Base-by-base conservation (phyloP, 2,329 filamentous ascomycete genomes). In the Trichoderma hamatum region DNA sequence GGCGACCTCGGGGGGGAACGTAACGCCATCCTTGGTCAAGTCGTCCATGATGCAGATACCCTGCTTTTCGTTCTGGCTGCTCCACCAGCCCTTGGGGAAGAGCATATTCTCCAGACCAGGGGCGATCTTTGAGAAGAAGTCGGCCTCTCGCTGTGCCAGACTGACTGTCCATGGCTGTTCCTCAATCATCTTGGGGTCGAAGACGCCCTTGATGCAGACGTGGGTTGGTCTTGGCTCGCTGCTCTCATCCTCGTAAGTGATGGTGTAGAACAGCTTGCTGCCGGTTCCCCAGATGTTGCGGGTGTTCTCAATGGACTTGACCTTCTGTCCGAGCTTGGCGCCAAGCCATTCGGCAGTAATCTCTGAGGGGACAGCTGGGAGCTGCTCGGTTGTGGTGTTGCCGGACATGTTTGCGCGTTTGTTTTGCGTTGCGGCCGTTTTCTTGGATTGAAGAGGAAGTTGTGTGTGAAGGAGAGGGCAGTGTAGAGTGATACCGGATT, bases 101-200 rank as follows among this genome's bases (percentile, higher is more conserved):
- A 55, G 52, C 49, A 64, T 64, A 32, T 64, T 64, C 32, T 55
- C 52, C 21, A 64, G 30, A 1, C 51, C 32, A 19, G 61, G 61
- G 49, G 61, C 61, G 10, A 64, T 49, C 30, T 64, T 64, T n/a
- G 49, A 28, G 32, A 64, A 64, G 49, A 64, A 64, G 14, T 64
- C 49, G 24, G 61, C 16, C 49, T 64, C 61, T n/a, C 61, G 61
- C 49, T 64, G 61, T 1, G 61, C 61, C 32, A 64, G 26, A 51
- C 61, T 64, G 19, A 64, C 49, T 16, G 61, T 64, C 61, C 61
- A 64, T 16, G 61, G 61, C 32, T 64, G 61, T 9, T 49, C 49
- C 26, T 54, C 61, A 26, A 64, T 64, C 61, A 64, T 64, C 61
- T 64, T 39, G n/a, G 61, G 61, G 61, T 64, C 61, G 24, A 64